Percentiles rank a stretch among this genome's conserved stretches.
phyloP scores from a whole-genome alignment of 345 rosid genomes.

The Hibiscus tridactylites region DNA sequence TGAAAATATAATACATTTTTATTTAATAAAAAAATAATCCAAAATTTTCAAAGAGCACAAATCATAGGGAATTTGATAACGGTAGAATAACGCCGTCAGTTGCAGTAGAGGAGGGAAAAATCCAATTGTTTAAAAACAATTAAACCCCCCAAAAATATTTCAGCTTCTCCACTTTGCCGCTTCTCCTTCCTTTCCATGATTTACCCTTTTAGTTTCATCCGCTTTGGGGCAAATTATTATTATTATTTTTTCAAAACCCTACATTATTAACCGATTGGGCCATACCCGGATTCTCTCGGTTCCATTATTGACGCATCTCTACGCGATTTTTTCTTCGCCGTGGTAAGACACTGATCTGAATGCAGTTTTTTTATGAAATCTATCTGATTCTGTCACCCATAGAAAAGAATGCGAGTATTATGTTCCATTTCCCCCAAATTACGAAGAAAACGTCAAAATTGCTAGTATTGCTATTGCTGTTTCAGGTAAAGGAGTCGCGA shows the following conservation, averaged over 20 bases:
- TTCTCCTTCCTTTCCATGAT: neutral
- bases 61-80: neutral
- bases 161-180: slow-evolving; percentile 7
- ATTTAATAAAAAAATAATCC: too few species aligned
- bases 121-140: slow-evolving; percentile 24
- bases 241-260: slow-evolving; percentile 8
- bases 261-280: neutral
- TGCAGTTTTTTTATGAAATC: neutral
- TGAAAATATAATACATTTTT: too few species aligned
- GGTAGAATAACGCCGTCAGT: slow-evolving; percentile 21
- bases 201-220: slow-evolving; percentile 1
- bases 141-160: slow-evolving; percentile 3
- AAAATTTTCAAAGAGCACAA: too few species aligned
- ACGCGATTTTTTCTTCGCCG: neutral
- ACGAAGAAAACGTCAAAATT: neutral
- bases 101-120: slow-evolving; percentile 43
- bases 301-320: neutral
- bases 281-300: neutral
- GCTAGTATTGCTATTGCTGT: neutral
- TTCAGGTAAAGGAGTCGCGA: slow-evolving; percentile 5
- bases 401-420: neutral
- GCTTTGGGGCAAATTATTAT: slow-evolving; percentile 5
- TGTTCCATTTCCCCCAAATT: neutral
- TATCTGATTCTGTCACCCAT: neutral
- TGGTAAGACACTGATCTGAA: neutral